Evolutionary conservation across 257 asterid species (phyloP), one percentile per base, ranked within the genome.

Genomic region (Linaria vulgaris): DNA sequence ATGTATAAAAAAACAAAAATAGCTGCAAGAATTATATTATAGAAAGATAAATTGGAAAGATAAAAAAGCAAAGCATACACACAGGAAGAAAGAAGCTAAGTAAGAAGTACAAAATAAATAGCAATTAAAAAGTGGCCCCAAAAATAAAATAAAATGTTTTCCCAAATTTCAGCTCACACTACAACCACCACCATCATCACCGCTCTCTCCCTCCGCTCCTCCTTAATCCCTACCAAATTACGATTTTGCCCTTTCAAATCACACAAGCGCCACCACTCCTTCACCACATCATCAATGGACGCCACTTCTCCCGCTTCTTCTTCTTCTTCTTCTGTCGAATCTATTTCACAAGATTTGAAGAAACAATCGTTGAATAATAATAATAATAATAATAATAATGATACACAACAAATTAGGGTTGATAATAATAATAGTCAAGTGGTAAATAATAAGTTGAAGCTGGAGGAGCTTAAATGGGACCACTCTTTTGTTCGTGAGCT

Each of bases 391-490:
- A 25, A 4, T 2, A 47, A 23, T 22, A 48, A 0, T 43, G 66
- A 20, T 55, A 45, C 19, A 37, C 74, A 61, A 12, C 39, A 24
- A 45, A 51, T 27, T 13, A 23, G 45, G 9, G 70, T 23, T 41
- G 59, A 43, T 61, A 52, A 44, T 59, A 23, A 20, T 70, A 17
- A 61, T 45, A 30, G 24, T 55, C 34, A 51, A 46, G 68, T 68
- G 78, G 73, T 54, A n/a, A n/a, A n/a, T n/a, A n/a, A n/a, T 54
- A 72, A 68, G 64, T 67, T 83, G 90, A 86, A 78, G 74, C 88
- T 91, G 43, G 91, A 91, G 67, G 91, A 84, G 39, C 83, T 91
- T 51, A 88, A 77, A 68, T 91, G 98, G 98, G 95, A 88, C 68
- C 64, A 84, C 78, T 91, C 96, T 0, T 91, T 91, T 67, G 86